Evolutionary conservation across 805 yeast genomes (phyloP).

Genomic region (Cyberlindnera mississippiensis): DNA sequence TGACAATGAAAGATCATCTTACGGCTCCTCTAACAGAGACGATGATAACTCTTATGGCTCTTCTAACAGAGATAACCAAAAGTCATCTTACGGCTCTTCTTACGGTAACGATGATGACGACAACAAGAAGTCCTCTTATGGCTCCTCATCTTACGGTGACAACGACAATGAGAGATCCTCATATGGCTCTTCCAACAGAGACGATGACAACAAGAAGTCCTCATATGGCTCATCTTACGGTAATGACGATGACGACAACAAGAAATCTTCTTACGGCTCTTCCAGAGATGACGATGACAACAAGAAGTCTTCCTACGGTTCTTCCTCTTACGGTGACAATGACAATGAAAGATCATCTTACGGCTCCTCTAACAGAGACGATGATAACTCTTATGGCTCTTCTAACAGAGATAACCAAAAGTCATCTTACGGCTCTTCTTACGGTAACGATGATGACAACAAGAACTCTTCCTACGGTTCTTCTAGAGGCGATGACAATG

Average conservation of each 20-base stretch:
- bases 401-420: not conserved
- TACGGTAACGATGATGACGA: conserved; percentile 4
- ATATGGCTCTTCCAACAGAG: conserved; percentile 4
- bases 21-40: not conserved
- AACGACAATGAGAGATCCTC: conserved; percentile 1
- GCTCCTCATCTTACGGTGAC: conserved; percentile 3
- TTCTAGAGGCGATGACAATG: not conserved
- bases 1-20: not conserved
- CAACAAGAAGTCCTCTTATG: conserved; percentile 4
- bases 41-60: conserved; percentile 1
- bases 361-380: not conserved
- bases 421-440: conserved; percentile 7
- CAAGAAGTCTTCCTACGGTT: conserved; percentile 1
- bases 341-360: conserved; percentile 1
- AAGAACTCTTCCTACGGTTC: conserved; percentile 7
- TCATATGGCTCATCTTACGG: conserved; percentile 2
- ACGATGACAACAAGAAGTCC: conserved; percentile 1
- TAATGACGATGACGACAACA: not conserved
- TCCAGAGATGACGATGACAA: conserved; percentile 4
- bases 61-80: not conserved
- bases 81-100: conserved; percentile 8
- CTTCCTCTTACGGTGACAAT: conserved; percentile 1
- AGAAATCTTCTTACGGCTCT: conserved; percentile 2
- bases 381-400: conserved; percentile 1
- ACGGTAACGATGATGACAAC: conserved; percentile 3